phyloP scores from a whole-genome alignment of 208 protist genomes.

The Angomonas ambiguus region DNA sequence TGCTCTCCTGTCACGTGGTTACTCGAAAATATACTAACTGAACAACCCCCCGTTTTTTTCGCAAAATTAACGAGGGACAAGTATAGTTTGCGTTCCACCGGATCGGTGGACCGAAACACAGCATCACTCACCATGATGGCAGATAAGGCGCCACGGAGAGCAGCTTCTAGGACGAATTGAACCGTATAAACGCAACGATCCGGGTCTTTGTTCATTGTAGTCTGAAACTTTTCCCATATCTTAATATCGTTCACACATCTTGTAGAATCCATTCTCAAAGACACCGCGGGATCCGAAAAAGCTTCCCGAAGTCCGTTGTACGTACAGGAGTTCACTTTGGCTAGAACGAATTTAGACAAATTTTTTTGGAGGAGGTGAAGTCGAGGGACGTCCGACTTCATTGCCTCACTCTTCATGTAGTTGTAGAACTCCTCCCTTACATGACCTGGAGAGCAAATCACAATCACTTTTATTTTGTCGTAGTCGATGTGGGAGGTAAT shows the following conservation, averaged over 20 bases:
- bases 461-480: slow-evolving; percentile 90
- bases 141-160: slow-evolving; percentile 70
- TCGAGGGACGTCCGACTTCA: slow-evolving; percentile 45
- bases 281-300: slow-evolving; percentile 77
- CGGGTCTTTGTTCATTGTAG: slow-evolving; percentile 86
- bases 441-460: slow-evolving; percentile 94
- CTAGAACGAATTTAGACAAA: slow-evolving; percentile 89
- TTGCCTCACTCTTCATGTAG: slow-evolving; percentile 42
- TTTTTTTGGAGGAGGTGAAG: slow-evolving; percentile 71
- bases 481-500: slow-evolving; percentile 90
- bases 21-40: slow-evolving; percentile 92
- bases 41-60: slow-evolving; percentile 55
- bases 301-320: slow-evolving; percentile 85
- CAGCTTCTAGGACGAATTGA: slow-evolving; percentile 82
- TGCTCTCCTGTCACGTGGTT: slow-evolving; percentile 95
- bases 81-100: slow-evolving; percentile 87
- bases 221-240: slow-evolving; percentile 91
- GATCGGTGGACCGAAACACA: slow-evolving; percentile 87
- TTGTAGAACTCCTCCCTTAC: slow-evolving; percentile 85
- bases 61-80: slow-evolving; percentile 89
- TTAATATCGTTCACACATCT: slow-evolving; percentile 89
- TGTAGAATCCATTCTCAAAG: slow-evolving; percentile 75
- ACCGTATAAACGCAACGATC: slow-evolving; percentile 92
- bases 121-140: slow-evolving; percentile 90
- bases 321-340: slow-evolving; percentile 87